Base-by-base conservation (phyloP, 768 basidiomycete genomes). In the Trametes gibbosa region DNA sequence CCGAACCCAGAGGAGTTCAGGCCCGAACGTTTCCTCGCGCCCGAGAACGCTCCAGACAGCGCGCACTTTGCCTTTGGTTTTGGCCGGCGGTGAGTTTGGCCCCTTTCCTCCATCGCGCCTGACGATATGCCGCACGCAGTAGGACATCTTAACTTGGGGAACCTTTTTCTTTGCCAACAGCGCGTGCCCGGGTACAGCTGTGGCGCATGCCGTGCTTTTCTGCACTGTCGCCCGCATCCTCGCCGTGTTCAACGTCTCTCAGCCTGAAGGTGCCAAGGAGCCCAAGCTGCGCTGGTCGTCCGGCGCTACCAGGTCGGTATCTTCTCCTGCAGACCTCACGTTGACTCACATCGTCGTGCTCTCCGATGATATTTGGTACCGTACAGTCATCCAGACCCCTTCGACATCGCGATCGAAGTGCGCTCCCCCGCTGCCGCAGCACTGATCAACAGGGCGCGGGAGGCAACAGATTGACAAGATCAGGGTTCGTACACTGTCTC, bases 1-100 rank as follows among this genome's bases (percentile, higher is more conserved):
- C 66, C 65, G 0, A 69, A 72, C 8, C 70, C 73, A 17, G 50
- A 65, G 1, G 43, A 17, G 2, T 74, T 74, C 61, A 59, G 62
- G 14, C 73, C 50, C 35, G 50, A 51, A 23, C 50, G 50, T 7
- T 51, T 51, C 50, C 50, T 51, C 37, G 12, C 50, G 21, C 50
- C 50, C 8, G 50, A 51, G 50, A 51, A 39, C 37, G 50, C 37
- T 10, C 50, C 35, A 23, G 50, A 51, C 37, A 39, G 37, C 23
- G 24, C 37, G n/a, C 21, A 29, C 50, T 41, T 53, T 42, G 24
- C 46, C 9, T 64, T 64, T 48, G 63, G 63, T n/a, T n/a, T n/a
- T n/a, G n/a, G n/a, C n/a, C n/a, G n/a, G n/a, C n/a, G n/a, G n/a
- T n/a, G n/a, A n/a, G n/a, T n/a, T n/a, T n/a, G n/a, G n/a, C n/a